Evolutionary conservation across 805 yeast species (phyloP).

Genomic region (Saturnispora serradocipensis): DNA sequence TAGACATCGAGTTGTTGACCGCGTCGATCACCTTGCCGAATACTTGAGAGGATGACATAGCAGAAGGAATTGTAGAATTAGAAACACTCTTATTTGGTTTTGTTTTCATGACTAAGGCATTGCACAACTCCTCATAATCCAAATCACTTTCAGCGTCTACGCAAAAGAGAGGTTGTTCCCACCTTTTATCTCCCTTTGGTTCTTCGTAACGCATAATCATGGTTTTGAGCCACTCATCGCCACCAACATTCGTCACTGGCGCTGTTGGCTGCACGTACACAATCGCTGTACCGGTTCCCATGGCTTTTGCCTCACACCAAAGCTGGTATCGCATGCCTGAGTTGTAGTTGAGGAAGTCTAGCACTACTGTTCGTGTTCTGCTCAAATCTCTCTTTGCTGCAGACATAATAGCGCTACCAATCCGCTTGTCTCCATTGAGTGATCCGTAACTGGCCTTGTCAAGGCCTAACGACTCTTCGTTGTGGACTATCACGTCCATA

Average conservation of each 20-base stretch:
- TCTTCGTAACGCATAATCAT: slow-evolving; percentile 85
- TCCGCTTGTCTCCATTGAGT: slow-evolving; percentile 67
- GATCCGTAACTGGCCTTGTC: slow-evolving; percentile 58
- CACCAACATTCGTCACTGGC: slow-evolving; percentile 35
- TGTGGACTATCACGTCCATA: slow-evolving; percentile 56
- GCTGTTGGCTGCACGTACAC: slow-evolving; percentile 58
- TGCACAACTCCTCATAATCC: slow-evolving; percentile 63
- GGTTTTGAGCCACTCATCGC: slow-evolving; percentile 50
- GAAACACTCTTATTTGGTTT: slow-evolving; percentile 6
- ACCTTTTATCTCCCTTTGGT: slow-evolving; percentile 73
- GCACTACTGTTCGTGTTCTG: slow-evolving; percentile 60
- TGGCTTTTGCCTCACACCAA: slow-evolving; percentile 85
- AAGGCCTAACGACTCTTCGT: slow-evolving; percentile 73
- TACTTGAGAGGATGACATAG: background rate
- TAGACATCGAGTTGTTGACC: background rate
- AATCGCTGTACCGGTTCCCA: slow-evolving; percentile 73
- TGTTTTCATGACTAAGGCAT: slow-evolving; percentile 13
- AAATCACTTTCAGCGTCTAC: slow-evolving; percentile 48
- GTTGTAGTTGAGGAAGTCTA: slow-evolving; percentile 82
- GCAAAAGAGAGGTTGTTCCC: slow-evolving; percentile 91
- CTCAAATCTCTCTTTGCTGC: slow-evolving; percentile 80
- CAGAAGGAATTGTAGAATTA: slow-evolving; percentile 7
- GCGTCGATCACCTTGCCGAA: background rate
- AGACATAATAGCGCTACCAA: slow-evolving; percentile 77
- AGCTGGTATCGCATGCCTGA: slow-evolving; percentile 94